Evolutionary conservation across 2,329 filamentous ascomycete genomes (phyloP).

Genomic region (Bipolaris bicolor): DNA sequence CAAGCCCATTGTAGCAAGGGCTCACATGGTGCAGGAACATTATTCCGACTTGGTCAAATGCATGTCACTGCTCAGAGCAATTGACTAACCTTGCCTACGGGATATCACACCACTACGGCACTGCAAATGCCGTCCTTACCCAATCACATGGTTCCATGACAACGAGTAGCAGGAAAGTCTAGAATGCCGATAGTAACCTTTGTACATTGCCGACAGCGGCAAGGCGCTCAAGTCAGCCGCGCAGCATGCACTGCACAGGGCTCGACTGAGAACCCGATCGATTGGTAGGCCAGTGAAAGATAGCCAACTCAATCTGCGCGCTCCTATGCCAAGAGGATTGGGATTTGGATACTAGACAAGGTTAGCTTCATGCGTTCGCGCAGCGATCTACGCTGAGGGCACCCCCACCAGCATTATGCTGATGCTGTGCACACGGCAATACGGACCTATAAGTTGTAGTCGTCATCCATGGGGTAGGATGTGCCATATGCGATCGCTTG

Average conservation of each 20-base stretch:
- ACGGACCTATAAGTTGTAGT: slow-evolving; percentile 13
- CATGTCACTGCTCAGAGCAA: not conserved
- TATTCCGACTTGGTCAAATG: not conserved
- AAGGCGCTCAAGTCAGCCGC: slow-evolving; percentile 21
- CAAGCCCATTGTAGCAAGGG: not conserved
- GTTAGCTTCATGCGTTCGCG: slow-evolving; percentile 35
- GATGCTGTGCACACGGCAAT: slow-evolving; percentile 23
- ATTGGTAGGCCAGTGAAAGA: slow-evolving; percentile 11
- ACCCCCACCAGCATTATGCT: slow-evolving; percentile 26
- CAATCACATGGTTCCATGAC: slow-evolving; percentile 9
- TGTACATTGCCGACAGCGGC: slow-evolving; percentile 17
- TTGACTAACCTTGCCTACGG: not conserved
- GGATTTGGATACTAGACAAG: slow-evolving; percentile 43
- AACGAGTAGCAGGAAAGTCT: slow-evolving; percentile 3
- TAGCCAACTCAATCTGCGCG: slow-evolving; percentile 11
- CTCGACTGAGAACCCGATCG: slow-evolving; percentile 1
- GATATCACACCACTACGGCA: slow-evolving; percentile 3
- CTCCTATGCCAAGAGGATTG: slow-evolving; percentile 27
- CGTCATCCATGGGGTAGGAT: slow-evolving; percentile 8
- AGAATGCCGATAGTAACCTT: slow-evolving; percentile 16
- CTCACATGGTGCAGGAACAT: not conserved
- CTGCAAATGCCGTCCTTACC: not conserved
- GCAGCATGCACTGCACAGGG: slow-evolving; percentile 14
- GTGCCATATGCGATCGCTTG: slow-evolving; percentile 3
- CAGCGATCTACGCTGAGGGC: slow-evolving; percentile 27